These are phyloP conservation scores for Chytriomyces sp. DNA, from an alignment of 192 early-diverging fungal species.

Conservation along the genomic window DNA sequence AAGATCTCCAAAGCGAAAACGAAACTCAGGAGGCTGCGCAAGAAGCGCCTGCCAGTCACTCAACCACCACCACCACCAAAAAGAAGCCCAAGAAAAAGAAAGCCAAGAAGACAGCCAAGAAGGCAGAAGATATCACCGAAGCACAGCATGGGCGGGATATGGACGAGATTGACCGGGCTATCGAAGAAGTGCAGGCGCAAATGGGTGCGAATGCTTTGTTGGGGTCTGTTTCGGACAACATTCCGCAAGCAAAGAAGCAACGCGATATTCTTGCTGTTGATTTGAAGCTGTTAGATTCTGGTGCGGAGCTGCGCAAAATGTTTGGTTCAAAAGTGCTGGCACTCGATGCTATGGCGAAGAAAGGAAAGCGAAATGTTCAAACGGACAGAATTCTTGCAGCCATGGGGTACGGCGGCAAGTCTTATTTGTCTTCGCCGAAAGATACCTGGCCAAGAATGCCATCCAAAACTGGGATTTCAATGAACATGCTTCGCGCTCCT, in stretches of 20 bases:
- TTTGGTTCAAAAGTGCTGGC: constrained; percentile 88
- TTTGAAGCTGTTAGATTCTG: constrained; percentile 74
- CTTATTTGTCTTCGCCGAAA: constrained; percentile 69
- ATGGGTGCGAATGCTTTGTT: constrained; percentile 39
- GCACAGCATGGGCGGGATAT: constrained; percentile 57
- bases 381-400: constrained; percentile 47
- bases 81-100: constrained; percentile 68
- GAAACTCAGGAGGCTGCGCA: constrained; percentile 34
- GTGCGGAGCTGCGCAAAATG: constrained; percentile 85
- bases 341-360: constrained; percentile 14
- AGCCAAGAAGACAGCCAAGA: constrained; percentile 35
- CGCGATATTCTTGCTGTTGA: constrained; percentile 50
- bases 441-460: constrained; percentile 61
- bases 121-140: constrained; percentile 28
- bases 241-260: constrained; percentile 11
- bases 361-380: constrained; percentile 1
- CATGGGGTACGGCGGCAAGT: constrained; percentile 52
- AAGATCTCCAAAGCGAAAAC: not conserved
- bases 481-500: constrained; percentile 43
- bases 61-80: constrained; percentile 28
- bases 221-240: not conserved
- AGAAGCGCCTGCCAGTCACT: constrained; percentile 16
- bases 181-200: constrained; percentile 67
- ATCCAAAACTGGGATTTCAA: constrained; percentile 43
- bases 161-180: constrained; percentile 69